phyloP scores from a whole-genome alignment of 2,329 filamentous ascomycete genomes.

The Xylariaceae sp. region DNA sequence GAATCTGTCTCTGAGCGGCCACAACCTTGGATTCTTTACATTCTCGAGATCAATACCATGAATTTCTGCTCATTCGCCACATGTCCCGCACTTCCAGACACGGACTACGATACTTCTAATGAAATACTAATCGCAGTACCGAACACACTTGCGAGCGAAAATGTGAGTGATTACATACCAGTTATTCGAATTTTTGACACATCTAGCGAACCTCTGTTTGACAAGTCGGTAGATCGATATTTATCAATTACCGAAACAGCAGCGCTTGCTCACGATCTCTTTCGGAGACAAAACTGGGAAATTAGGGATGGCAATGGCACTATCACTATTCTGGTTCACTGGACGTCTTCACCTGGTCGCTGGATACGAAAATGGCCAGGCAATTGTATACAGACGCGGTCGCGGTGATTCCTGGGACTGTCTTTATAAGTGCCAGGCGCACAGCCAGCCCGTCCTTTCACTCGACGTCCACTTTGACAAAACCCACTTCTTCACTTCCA shows the following conservation, averaged over 20 bases:
- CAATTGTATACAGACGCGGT: constrained; percentile 60
- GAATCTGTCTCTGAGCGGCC: constrained; percentile 45
- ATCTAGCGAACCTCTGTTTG: background rate
- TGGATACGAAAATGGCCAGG: constrained; percentile 83
- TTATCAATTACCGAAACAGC: constrained; percentile 74
- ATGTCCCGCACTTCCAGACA: constrained; percentile 42
- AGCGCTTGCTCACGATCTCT: constrained; percentile 57
- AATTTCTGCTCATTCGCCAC: constrained; percentile 88
- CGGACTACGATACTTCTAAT: constrained; percentile 26
- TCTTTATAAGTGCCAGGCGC: constrained; percentile 64
- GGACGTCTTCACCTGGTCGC: constrained; percentile 61
- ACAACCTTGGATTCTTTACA: constrained; percentile 81
- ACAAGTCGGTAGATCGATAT: constrained; percentile 64
- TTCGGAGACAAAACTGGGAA: constrained; percentile 42
- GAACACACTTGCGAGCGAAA: constrained; percentile 70
- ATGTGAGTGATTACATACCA: constrained; percentile 40
- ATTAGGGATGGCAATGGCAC: constrained; percentile 85
- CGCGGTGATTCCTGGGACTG: constrained; percentile 43
- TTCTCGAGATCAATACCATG: constrained; percentile 83
- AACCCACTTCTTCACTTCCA: constrained; percentile 71
- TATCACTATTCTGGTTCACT: constrained; percentile 57
- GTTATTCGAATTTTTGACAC: background rate
- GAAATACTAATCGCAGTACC: constrained; percentile 74
- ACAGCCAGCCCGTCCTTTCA: constrained; percentile 80
- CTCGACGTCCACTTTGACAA: constrained; percentile 53